A percentile compares a stretch with the other conserved stretches of the same genome.
Conservation (phyloP, 331 rosid genomes). For the Prunus yedoensis region DNA sequence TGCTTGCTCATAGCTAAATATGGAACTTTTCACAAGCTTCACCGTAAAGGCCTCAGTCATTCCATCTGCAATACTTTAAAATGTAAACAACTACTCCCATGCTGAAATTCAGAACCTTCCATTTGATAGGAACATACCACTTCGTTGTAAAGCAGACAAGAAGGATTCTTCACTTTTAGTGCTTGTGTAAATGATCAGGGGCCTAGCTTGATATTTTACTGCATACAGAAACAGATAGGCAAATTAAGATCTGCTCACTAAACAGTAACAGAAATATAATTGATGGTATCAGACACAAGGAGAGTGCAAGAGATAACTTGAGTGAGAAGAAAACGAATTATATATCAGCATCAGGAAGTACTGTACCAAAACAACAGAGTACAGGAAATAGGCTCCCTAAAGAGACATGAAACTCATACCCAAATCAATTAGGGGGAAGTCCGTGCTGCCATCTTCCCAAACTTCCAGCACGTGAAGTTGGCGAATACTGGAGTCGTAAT, state of each 20-base stretch:
- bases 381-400: too few relatives aligned
- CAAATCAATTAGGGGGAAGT: too few relatives aligned
- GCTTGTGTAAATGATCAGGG: slow-evolving; percentile 82
- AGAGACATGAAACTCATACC: too few relatives aligned
- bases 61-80: slow-evolving; percentile 63
- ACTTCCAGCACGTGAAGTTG: too few relatives aligned
- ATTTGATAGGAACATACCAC: slow-evolving; percentile 51
- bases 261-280: background rate
- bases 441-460: too few relatives aligned
- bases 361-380: too few relatives aligned
- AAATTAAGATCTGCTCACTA: background rate
- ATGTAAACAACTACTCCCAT: slow-evolving; percentile 29
- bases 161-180: slow-evolving; percentile 85
- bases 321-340: too few relatives aligned
- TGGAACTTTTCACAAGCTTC: slow-evolving; percentile 88
- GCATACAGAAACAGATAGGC: slow-evolving; percentile 24
- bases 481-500: too few relatives aligned
- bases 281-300: too few relatives aligned
- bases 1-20: slow-evolving; percentile 95
- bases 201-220: slow-evolving; percentile 95
- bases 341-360: too few relatives aligned
- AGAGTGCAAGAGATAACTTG: too few relatives aligned
- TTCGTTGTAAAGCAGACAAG: slow-evolving; percentile 82
- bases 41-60: slow-evolving; percentile 58
- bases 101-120: slow-evolving; percentile 21